Base-by-base conservation (phyloP, 495 filamentous ascomycete species). In the Aspergillus incahuasiensis region DNA sequence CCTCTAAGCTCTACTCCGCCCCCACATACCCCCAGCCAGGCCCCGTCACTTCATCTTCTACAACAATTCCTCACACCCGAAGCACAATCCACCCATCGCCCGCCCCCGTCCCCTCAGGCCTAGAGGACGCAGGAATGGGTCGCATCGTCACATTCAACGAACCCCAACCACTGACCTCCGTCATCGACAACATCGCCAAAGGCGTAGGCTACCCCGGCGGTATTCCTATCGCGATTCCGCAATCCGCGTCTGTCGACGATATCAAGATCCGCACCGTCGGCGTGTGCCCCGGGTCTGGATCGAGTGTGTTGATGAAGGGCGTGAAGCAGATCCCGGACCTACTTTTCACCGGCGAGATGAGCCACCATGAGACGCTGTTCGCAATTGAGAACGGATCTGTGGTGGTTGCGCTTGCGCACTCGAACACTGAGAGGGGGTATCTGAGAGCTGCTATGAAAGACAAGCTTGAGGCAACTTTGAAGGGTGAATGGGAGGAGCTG, bases 301-400 rank as follows among this genome's bases (percentile, higher is more conserved):
- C 81, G 3, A 80, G 83, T 30, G 74, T 96, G 12, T 79, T 98
- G 54, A 79, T 86, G 47, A 78, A 84, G 48, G 75, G 84, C 16
- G 56, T 38, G 24, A 79, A 21, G 79, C 47, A 49, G 20, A 39
- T 86, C 4, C 73, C 79, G 0, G 91, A 97, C 65, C 72, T 97
- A 22, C 70, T 92, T 0, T 87, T 97, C 55, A 97, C 92, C 0
- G 94, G 94, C 7, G 94, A 98, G 68, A 81, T 97, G 80, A 86
- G 82, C 49, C 94, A 98, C 68, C 94, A 98, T 65, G 86, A 94
- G 55, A 88, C 92, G 11, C 79, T 98, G 39, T 82, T 88, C 28
- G 86, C 89, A 20, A 90, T 86, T 25, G 92, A 97, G 77, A 78
- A 81, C n/a, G 94, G 94, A n/a, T 85, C 86, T 54, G 84, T 80